A percentile compares a stretch with the other conserved stretches of the same genome.
phyloP scores from a whole-genome alignment of 2,329 filamentous ascomycete genomes.

The Cladosporium halotolerans region DNA sequence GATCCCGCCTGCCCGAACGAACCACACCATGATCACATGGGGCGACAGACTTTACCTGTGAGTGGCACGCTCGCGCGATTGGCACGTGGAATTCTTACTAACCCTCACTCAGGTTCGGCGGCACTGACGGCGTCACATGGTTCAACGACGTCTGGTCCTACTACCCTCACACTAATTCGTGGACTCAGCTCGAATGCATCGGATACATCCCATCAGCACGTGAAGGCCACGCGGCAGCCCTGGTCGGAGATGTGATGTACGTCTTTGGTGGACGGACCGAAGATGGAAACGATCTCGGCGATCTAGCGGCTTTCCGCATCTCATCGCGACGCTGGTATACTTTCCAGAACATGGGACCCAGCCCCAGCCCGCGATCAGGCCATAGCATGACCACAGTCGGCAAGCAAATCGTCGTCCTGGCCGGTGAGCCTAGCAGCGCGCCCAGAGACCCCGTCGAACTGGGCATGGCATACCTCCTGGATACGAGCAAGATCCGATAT shows the following conservation, averaged over 20 bases:
- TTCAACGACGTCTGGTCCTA: slow-evolving; percentile 99
- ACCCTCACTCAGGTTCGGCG: slow-evolving; percentile 67
- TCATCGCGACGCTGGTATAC: slow-evolving; percentile 93
- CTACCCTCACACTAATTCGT: slow-evolving; percentile 73
- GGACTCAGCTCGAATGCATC: slow-evolving; percentile 89
- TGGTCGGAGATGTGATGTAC: slow-evolving; percentile 99
- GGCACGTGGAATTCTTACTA: slow-evolving; percentile 9
- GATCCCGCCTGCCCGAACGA: slow-evolving; percentile 83
- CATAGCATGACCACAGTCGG: slow-evolving; percentile 96
- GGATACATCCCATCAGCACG: slow-evolving; percentile 91
- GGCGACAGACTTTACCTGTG: slow-evolving; percentile 83
- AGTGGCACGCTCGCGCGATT: slow-evolving; percentile 48
- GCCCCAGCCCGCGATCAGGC: slow-evolving; percentile 84
- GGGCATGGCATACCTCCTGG: slow-evolving; percentile 81
- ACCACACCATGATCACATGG: slow-evolving; percentile 85
- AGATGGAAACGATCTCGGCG: slow-evolving; percentile 84
- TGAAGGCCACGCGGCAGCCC: slow-evolving; percentile 86
- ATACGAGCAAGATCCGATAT: slow-evolving; percentile 94
- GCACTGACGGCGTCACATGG: slow-evolving; percentile 92
- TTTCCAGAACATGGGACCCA: slow-evolving; percentile 98
- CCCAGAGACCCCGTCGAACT: slow-evolving; percentile 75
- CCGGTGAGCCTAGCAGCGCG: slow-evolving; percentile 87
- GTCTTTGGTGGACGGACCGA: slow-evolving; percentile 94
- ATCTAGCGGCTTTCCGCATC: slow-evolving; percentile 79
- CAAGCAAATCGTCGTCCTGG: slow-evolving; percentile 86